Evolutionary conservation across 768 basidiomycete species (phyloP), one percentile per base, ranked within the genome.

Genomic region (Lentinus brumalis): DNA sequence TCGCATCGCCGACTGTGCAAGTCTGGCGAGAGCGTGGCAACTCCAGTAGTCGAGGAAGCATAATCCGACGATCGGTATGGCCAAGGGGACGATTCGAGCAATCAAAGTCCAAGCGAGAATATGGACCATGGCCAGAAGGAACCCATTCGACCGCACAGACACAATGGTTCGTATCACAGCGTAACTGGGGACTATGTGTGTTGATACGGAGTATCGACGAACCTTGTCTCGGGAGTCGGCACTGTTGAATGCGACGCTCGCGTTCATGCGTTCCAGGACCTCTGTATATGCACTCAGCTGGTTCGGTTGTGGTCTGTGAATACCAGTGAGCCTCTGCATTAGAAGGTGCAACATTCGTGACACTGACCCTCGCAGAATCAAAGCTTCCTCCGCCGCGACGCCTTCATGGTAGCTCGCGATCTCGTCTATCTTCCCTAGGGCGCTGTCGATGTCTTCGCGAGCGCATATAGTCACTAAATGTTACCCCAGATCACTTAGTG

Each of bases 391-490:
- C 10, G 81, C 86, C 4, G 86, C 88, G 50, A 89, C 81, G 21
- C 88, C 89, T 56, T 90, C 89, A 62, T 87, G 85, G 64, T 84
- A 87, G 65, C 85, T 89, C 4, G 88, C 85, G 10, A 92, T 81
- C 59, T 91, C 89, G 61, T 92, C 87, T 12, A 94, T 93, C 76
- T 88, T 92, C 61, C 81, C 71, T 50, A 94, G 73, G 0, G 91
- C 87, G 69, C 84, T 84, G 63, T 93, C 92, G 61, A 94, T 93
- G 69, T 94, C 92, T 94, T 62, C 5, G 41, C 8, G 2, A 11
- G 8, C 4, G 15, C 51, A 52, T 14, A 32, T 21, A 45, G 41
- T 12, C 18, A 47, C 18, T 10, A 1, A 2, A 40, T 39, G 11
- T 16, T 18, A 35, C 45, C 42, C 47, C 8, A 38, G 49, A n/a